These are phyloP conservation scores for Pseudonitzschia delicatissima DNA, from an alignment of 108 stramenopile genomes.

Conservation along the genomic window DNA sequence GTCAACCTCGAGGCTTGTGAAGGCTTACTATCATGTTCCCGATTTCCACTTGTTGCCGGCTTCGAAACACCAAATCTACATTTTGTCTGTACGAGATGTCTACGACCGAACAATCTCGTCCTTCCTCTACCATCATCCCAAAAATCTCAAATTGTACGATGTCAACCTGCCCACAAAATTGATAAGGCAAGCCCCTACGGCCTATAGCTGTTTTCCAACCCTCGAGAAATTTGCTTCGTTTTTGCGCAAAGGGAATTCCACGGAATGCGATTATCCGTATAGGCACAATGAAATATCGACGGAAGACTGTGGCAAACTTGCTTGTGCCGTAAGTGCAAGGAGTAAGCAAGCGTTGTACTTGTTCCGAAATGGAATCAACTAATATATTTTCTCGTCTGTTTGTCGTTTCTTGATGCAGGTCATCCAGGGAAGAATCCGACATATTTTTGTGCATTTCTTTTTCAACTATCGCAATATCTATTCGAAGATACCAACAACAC, in stretches of 20 bases:
- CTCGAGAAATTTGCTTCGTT: slow-evolving; percentile 36
- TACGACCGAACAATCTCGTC: slow-evolving; percentile 54
- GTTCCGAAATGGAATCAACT: background rate
- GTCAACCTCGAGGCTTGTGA: slow-evolving; percentile 12
- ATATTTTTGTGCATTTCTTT: slow-evolving; percentile 42
- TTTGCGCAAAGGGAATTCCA: slow-evolving; percentile 13
- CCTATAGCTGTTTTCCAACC: slow-evolving; percentile 44
- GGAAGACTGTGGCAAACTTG: slow-evolving; percentile 25
- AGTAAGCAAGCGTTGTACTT: background rate
- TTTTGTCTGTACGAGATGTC: slow-evolving; percentile 55
- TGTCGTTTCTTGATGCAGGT: background rate
- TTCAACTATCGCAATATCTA: slow-evolving; percentile 39
- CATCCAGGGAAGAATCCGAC: slow-evolving; percentile 41
- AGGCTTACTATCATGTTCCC: slow-evolving; percentile 49
- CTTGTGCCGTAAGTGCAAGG: slow-evolving; percentile 32
- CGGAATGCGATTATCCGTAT: slow-evolving; percentile 42
- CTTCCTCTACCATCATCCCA: slow-evolving; percentile 41
- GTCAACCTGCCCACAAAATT: background rate
- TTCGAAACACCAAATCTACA: slow-evolving; percentile 32
- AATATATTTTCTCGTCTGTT: background rate
- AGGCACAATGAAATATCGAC: slow-evolving; percentile 14
- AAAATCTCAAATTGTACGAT: slow-evolving; percentile 13
- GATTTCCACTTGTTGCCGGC: slow-evolving; percentile 38
- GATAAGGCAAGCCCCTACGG: slow-evolving; percentile 10
- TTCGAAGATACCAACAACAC: slow-evolving; percentile 18